phyloP scores from a whole-genome alignment of 176 grass and related monocot genomes.

The Cenchrus purpureus region DNA sequence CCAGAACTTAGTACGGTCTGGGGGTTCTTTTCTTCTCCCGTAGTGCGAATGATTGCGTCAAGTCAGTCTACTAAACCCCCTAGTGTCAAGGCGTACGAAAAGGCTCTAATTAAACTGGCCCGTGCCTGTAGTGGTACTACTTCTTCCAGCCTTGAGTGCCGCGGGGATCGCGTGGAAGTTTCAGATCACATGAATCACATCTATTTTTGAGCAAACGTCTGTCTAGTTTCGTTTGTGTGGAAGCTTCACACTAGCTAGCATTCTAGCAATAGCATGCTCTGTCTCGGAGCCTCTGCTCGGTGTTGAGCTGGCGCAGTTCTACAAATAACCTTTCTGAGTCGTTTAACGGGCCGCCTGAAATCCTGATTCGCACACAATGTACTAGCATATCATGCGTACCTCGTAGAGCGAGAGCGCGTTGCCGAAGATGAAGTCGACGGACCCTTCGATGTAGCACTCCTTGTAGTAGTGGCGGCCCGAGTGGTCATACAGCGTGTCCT shows the following conservation, averaged over 20 bases:
- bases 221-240: background rate
- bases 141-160: background rate
- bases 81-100: conserved; percentile 22
- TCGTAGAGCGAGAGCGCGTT: conserved; percentile 92
- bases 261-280: background rate
- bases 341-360: background rate
- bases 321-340: background rate
- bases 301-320: background rate
- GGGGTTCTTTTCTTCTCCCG: background rate
- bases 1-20: too few relatives aligned
- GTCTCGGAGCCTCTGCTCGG: background rate
- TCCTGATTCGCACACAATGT: background rate
- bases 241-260: background rate
- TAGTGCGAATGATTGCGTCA: background rate
- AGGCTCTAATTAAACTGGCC: conserved; percentile 8
- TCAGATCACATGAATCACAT: background rate
- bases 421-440: conserved; percentile 98
- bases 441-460: conserved; percentile 96
- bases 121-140: conserved; percentile 1
- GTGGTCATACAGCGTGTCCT: conserved; percentile 98
- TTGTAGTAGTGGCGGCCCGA: conserved; percentile 86
- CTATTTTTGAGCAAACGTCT: background rate
- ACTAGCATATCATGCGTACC: conserved; percentile 32
- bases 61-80: background rate
- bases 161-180: background rate